phyloP scores from a whole-genome alignment of 2,329 filamentous ascomycete species.

The Hypoxylon sp. region DNA sequence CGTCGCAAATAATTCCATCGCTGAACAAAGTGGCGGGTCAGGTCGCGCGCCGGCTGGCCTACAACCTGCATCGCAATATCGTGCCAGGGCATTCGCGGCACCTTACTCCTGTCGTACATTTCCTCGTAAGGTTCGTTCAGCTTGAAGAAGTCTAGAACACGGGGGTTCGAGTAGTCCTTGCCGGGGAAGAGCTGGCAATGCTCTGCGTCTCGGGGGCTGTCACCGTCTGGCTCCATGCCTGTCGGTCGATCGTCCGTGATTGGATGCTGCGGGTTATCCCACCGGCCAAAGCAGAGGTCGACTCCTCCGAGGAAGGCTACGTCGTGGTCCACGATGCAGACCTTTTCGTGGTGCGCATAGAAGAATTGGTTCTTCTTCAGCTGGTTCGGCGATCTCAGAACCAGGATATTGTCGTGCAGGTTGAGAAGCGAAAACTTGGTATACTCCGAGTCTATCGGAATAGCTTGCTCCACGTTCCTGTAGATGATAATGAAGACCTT shows the following conservation, averaged over 20 bases:
- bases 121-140: conserved; percentile 96
- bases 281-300: conserved; percentile 94
- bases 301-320: conserved; percentile 95
- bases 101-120: conserved; percentile 92
- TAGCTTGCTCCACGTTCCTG: conserved; percentile 94
- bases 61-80: conserved; percentile 98
- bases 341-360: conserved; percentile 98
- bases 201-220: conserved; percentile 84
- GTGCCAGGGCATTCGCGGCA: conserved; percentile 98
- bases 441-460: conserved; percentile 98
- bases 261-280: conserved; percentile 94
- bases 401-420: conserved; percentile 93
- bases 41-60: conserved; percentile 90
- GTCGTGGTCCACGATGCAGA: conserved; percentile 96
- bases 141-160: conserved; percentile 93
- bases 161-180: conserved; percentile 97
- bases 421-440: conserved; percentile 97
- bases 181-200: conserved; percentile 96
- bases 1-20: conserved; percentile 97
- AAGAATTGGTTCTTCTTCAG: conserved; percentile 99
- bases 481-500: conserved; percentile 99
- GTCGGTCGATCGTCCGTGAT: conserved; percentile 94
- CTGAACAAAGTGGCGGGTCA: conserved; percentile 96
- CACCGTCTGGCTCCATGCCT: conserved; percentile 80
- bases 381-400: conserved; percentile 95